Evolutionary conservation across 2,329 filamentous ascomycete species (phyloP).

Genomic region (Lachnellula occidentalis): DNA sequence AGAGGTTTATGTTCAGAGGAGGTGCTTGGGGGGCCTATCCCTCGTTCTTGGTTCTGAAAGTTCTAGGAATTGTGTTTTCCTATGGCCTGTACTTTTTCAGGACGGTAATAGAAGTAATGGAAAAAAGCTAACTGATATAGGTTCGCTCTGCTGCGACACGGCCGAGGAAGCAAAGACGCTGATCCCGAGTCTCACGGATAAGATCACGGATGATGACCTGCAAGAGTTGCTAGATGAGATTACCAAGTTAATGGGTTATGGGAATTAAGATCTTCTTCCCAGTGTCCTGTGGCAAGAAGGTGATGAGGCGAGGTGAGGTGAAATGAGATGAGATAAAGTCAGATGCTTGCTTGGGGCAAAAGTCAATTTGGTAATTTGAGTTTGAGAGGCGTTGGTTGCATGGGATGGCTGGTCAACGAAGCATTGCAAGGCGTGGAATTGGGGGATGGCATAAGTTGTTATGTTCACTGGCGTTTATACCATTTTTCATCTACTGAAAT

Average conservation of each 20-base stretch:
- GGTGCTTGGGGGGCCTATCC: not conserved
- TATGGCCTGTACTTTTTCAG: too few relatives aligned
- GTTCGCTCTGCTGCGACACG: conserved; percentile 84
- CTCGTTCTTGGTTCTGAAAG: not conserved
- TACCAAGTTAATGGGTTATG: conserved; percentile 58
- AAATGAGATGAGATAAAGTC: not conserved
- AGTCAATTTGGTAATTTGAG: not conserved
- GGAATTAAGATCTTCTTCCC: conserved; percentile 1
- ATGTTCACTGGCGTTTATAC: not conserved
- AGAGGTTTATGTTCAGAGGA: not conserved
- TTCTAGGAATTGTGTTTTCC: too few relatives aligned
- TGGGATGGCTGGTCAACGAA: not conserved
- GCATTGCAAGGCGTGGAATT: conserved; percentile 5
- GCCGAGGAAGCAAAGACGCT: conserved; percentile 95
- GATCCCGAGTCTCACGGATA: conserved; percentile 82
- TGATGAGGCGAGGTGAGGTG: not conserved
- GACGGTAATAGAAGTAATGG: too few relatives aligned
- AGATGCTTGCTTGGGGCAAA: not conserved
- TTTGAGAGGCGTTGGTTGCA: conserved; percentile 1
- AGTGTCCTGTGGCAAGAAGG: too few relatives aligned
- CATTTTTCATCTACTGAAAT: not conserved
- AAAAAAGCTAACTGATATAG: conserved; percentile 40
- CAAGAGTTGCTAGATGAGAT: conserved; percentile 87
- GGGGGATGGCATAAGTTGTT: not conserved
- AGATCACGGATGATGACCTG: conserved; percentile 84